Percentiles rank a stretch among this genome's conserved stretches.
phyloP scores from a whole-genome alignment of 768 basidiomycete species.

The Leccinum fibrillosum region DNA sequence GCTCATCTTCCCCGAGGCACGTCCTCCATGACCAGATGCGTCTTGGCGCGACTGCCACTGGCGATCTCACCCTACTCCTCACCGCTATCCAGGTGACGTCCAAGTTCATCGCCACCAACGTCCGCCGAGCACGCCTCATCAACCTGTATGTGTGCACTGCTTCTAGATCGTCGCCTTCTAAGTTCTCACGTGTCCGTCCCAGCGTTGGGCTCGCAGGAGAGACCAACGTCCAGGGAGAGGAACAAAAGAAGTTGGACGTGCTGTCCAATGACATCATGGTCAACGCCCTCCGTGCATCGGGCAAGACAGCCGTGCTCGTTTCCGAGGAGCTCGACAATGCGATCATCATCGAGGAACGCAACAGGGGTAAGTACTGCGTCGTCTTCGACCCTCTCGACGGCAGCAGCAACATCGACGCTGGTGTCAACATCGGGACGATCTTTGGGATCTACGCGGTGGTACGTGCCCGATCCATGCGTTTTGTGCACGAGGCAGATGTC shows the following conservation, averaged over 20 bases:
- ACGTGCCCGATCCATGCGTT: constrained; percentile 31
- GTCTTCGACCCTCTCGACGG: constrained; percentile 98
- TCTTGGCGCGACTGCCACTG: constrained; percentile 79
- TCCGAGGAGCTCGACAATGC: constrained; percentile 95
- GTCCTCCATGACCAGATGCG: constrained; percentile 84
- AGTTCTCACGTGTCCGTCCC: constrained; percentile 36
- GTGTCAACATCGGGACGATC: constrained; percentile 97
- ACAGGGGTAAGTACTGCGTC: constrained; percentile 91
- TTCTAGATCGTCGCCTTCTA: not conserved
- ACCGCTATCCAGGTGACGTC: constrained; percentile 95
- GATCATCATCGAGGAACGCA: constrained; percentile 78
- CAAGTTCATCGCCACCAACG: constrained; percentile 98
- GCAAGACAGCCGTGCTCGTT: constrained; percentile 94
- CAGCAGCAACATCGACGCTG: constrained; percentile 96
- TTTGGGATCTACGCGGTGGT: constrained; percentile 95
- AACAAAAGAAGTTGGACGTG: constrained; percentile 99
- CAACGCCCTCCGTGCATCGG: constrained; percentile 92
- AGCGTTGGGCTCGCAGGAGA: constrained; percentile 98
- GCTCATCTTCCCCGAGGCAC: constrained; percentile 50
- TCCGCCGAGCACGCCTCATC: constrained; percentile 94
- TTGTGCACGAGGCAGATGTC: not conserved
- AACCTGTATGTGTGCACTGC: constrained; percentile 70
- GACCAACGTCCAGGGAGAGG: constrained; percentile 96
- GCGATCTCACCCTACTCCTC: constrained; percentile 91
- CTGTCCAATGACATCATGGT: constrained; percentile 99